A percentile compares a stretch with the other conserved stretches of the same genome.
Evolutionary conservation across 257 asterid species (phyloP).

Genomic region (Haberlea rhodopensis): DNA sequence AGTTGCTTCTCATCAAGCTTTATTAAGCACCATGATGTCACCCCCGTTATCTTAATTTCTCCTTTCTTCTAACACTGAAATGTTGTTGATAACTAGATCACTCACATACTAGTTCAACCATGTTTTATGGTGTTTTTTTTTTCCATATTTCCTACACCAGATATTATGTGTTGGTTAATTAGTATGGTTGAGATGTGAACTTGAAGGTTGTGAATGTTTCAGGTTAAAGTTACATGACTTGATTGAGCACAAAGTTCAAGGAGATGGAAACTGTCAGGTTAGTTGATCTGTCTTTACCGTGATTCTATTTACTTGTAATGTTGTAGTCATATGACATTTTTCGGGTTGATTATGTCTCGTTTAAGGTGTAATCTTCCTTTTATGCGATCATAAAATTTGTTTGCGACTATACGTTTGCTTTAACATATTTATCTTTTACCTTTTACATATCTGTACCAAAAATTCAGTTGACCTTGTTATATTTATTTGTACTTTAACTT

Average conservation of each 20-base stretch:
- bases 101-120: background rate
- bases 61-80: too few relatives aligned
- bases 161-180: background rate
- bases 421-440: background rate
- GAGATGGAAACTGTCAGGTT: constrained; percentile 99
- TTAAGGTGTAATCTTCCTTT: background rate
- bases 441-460: background rate
- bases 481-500: background rate
- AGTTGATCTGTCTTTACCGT: constrained; percentile 21
- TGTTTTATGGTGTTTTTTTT: constrained; percentile 10
- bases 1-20: constrained; percentile 13
- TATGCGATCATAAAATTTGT: background rate
- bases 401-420: background rate
- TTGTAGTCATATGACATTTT: background rate
- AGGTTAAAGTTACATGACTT: constrained; percentile 81
- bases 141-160: background rate
- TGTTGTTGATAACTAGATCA: too few relatives aligned
- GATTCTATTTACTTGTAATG: background rate
- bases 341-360: background rate
- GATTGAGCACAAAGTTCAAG: constrained; percentile 88
- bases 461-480: background rate
- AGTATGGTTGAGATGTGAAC: constrained; percentile 19
- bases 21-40: background rate
- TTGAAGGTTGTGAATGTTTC: constrained; percentile 34
- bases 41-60: too few relatives aligned